Evolutionary conservation across 1,284 basidiomycete species (phyloP), one percentile per base, ranked within the genome.

Genomic region (Cystobasidium pallidum): DNA sequence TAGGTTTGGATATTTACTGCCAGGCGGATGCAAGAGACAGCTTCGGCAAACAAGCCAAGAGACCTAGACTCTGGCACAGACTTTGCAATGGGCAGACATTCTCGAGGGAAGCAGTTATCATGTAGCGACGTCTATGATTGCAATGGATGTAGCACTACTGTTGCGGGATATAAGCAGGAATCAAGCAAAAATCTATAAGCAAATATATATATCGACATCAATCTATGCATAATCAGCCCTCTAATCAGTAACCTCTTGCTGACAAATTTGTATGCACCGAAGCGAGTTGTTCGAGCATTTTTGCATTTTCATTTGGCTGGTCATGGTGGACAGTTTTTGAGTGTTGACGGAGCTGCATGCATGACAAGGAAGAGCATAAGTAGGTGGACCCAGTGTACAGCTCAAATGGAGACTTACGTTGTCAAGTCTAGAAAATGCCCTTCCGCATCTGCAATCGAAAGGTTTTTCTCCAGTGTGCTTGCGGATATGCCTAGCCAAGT

Each of bases 401-500:
- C 2, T 55, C 8, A 47, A 7, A 4, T 21, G 36, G 13, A 26
- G 3, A 52, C 68, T 52, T 39, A 71, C 86, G 80, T 98, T 98
- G 84, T 98, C 94, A 79, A 97, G 88, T 28, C 94, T 89, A 19
- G 92, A 95, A 80, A 98, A 97, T 73, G 94, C 89, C 81, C 96
- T 95, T 32, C 88, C 87, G 83, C 94, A 98, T 80, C 97, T 94
- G 80, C 94, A 98, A 58, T 88, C 70, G 82, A 97, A 97, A 3
- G 94, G 94, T 6, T 93, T 87, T 80, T 97, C 94, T 74, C 94
- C 94, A 19, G 94, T 97, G 81, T 97, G 94, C 86, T 97, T 97
- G 92, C 93, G 85, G 79, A 97, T 92, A 84, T 98, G 94, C 77
- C 94, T 86, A 73, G 94, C 94, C 3, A 98, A 84, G 83, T 97